Evolutionary conservation across 345 rosid genomes (phyloP).

Genomic region (Viola odorata): DNA sequence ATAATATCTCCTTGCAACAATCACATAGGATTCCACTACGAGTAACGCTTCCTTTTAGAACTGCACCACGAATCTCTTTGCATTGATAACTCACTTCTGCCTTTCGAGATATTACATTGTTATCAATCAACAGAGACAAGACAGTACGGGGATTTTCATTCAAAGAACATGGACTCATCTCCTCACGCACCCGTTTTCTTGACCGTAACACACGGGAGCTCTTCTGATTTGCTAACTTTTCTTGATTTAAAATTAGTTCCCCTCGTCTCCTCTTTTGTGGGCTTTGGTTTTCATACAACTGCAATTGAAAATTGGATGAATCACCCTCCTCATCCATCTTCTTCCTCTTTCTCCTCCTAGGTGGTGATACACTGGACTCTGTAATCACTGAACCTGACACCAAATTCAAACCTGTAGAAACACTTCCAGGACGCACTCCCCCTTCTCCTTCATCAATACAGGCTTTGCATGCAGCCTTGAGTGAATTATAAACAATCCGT

Average conservation of each 20-base stretch:
- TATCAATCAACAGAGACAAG: constrained; percentile 43
- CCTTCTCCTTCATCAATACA: no score
- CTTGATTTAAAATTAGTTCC: not conserved
- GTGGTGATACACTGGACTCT: no score
- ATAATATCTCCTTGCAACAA: constrained; percentile 11
- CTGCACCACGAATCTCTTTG: not conserved
- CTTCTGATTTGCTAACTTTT: not conserved
- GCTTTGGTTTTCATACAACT: not conserved
- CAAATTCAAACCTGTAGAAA: no score
- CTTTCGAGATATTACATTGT: constrained; percentile 16
- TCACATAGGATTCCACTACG: constrained; percentile 13
- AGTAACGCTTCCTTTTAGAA: constrained; percentile 11
- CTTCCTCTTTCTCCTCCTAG: no score
- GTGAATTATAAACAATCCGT: no score
- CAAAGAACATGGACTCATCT: no score
- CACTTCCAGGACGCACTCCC: no score
- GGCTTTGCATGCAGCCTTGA: no score
- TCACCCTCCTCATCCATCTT: no score
- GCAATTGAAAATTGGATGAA: no score
- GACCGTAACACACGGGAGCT: not conserved
- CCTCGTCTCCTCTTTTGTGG: not conserved
- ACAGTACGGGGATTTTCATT: constrained; percentile 8
- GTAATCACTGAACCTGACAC: no score
- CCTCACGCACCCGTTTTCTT: no score
- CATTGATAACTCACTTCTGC: constrained; percentile 3